A percentile compares a stretch with the other conserved stretches of the same genome.
Evolutionary conservation across 225 moss, liverwort and hornwort species (phyloP).

Genomic region (Sphagnum contortum): DNA sequence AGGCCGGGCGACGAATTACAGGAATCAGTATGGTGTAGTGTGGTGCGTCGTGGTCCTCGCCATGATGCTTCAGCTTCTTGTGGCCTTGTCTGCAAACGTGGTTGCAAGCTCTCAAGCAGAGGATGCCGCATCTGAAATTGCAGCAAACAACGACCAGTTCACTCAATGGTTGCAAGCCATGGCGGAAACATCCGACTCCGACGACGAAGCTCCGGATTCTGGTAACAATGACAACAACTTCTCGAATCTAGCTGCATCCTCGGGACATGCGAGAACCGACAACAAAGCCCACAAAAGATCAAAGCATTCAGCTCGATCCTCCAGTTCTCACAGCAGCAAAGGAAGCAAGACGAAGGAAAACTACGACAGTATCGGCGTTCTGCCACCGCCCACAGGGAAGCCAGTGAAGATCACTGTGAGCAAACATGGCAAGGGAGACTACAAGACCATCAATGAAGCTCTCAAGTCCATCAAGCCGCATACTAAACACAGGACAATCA

Average conservation of each 20-base stretch:
- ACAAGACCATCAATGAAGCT: conserved; percentile 44
- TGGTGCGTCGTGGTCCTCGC: no score
- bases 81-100: no score
- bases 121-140: not conserved
- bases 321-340: not conserved
- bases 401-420: conserved; percentile 38
- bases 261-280: not conserved
- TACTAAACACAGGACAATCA: conserved; percentile 31
- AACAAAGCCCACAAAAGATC: not conserved
- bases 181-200: conserved; percentile 22
- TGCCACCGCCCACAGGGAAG: conserved; percentile 31
- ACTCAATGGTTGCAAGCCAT: conserved; percentile 24
- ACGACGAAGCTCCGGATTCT: conserved; percentile 3
- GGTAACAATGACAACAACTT: not conserved
- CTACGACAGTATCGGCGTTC: conserved; percentile 13
- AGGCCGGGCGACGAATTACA: no score
- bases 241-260: not conserved
- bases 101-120: no score
- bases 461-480: conserved; percentile 29
- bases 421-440: conserved; percentile 43
- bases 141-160: conserved; percentile 13
- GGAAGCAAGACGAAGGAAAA: not conserved
- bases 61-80: no score
- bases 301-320: not conserved
- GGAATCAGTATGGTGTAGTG: no score